These are phyloP conservation scores for Trichocladium uniseriatum DNA, from an alignment of 495 filamentous ascomycete genomes.

Conservation along the genomic window DNA sequence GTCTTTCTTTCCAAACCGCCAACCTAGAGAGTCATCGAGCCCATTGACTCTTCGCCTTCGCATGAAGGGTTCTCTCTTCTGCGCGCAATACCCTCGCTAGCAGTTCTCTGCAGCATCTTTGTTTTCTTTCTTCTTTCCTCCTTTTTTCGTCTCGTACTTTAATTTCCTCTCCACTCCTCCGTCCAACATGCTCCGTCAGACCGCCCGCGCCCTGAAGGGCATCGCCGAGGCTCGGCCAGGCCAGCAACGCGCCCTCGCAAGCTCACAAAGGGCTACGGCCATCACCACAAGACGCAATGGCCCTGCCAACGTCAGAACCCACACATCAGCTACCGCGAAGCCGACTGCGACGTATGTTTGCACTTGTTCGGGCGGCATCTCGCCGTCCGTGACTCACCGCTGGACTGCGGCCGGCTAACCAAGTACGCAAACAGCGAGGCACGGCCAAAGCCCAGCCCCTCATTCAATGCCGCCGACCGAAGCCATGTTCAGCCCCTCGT, in stretches of 20 bases:
- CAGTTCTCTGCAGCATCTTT: constrained; percentile 12
- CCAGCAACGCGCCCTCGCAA: constrained; percentile 22
- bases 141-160: constrained; percentile 5
- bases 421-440: constrained; percentile 22
- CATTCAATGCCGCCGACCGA: constrained; percentile 51
- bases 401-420: constrained; percentile 15
- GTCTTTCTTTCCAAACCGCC: constrained; percentile 10
- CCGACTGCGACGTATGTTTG: constrained; percentile 12
- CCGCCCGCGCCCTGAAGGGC: constrained; percentile 35
- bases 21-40: background rate
- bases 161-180: constrained; percentile 11
- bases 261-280: constrained; percentile 16
- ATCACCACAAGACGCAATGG: constrained; percentile 23
- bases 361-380: background rate
- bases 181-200: constrained; percentile 35
- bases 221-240: constrained; percentile 31
- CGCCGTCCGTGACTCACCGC: constrained; percentile 18
- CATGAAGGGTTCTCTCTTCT: constrained; percentile 9
- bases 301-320: constrained; percentile 27
- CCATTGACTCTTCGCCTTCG: constrained; percentile 14
- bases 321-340: constrained; percentile 28
- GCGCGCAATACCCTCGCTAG: constrained; percentile 3
- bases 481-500: constrained; percentile 61
- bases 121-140: constrained; percentile 13
- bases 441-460: constrained; percentile 52